phyloP scores from a whole-genome alignment of 257 asterid species.

The Solanum lycopersicoides region DNA sequence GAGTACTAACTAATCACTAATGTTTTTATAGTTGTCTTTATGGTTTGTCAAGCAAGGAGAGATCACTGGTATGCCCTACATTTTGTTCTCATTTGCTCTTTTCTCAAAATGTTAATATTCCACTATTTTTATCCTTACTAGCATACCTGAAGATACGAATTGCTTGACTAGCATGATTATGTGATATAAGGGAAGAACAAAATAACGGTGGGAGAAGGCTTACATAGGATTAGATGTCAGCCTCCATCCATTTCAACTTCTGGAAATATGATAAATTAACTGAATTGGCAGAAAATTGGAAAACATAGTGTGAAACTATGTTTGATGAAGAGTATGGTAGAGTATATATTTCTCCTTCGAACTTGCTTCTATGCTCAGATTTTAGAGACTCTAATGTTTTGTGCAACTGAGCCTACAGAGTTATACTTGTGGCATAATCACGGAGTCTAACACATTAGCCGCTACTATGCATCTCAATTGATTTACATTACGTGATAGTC shows the following conservation, averaged over 20 bases:
- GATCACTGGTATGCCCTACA: not conserved
- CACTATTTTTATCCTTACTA: not conserved
- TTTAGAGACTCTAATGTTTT: too few relatives aligned
- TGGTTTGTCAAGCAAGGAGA: not conserved
- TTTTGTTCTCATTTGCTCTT: not conserved
- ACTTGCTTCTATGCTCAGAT: not conserved
- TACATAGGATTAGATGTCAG: not conserved
- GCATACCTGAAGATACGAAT: not conserved
- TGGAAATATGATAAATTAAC: not conserved
- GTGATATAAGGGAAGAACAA: not conserved
- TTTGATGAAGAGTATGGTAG: not conserved
- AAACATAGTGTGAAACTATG: not conserved
- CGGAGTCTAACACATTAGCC: too few relatives aligned
- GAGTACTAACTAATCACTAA: not conserved
- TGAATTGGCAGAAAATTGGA: not conserved
- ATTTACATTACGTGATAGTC: too few relatives aligned
- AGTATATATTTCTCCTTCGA: not conserved
- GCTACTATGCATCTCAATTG: too few relatives aligned
- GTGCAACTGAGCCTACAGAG: too few relatives aligned
- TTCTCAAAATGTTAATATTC: not conserved
- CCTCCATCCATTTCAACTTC: not conserved
- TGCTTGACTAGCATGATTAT: not conserved
- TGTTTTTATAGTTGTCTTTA: not conserved
- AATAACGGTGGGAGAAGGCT: not conserved
- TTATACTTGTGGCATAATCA: too few relatives aligned